Evolutionary conservation across 345 rosid species (phyloP), one percentile per base, ranked within the genome.

Genomic region (Acer negundo): DNA sequence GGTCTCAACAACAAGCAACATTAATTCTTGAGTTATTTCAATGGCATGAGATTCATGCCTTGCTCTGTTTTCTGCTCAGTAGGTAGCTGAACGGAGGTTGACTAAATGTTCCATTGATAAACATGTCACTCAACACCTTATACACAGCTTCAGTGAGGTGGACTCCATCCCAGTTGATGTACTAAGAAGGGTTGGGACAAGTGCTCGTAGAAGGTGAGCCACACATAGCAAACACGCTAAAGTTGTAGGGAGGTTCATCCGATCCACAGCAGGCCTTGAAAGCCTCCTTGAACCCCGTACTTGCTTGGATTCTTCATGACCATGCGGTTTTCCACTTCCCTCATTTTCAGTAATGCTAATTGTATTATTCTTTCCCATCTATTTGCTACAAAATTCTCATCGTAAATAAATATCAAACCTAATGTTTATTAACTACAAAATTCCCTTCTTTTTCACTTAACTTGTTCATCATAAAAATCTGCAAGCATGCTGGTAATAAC

Each of bases 101-200:
- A 70, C 89, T 85, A 79, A 87, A 89, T 9, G 44, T 81, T 67
- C 95, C 93, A 8, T 72, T 67, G 7, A 94, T 77, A 74, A 96
- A 90, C 98, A 92, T 89, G 80, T 74, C 78, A 15, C 93, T 73
- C 20, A 93, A 80, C 63, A 86, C 89, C 83, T 84, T 86, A 20
- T 95, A 93, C 97, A 89, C 90, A 4, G 86, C 96, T 75, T 95
- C 99, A 0, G 99, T 94, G 72, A 94, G 89, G 72, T 96, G 99
- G 77, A 96, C 97, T 63, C 99, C 99, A 24, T 95, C 99, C 99
- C 99, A 95, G 62, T 95, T 95, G 65, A 93, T 88, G 78, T 91
- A 88, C 58, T 81, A 83, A 24, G 82, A 70, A 49, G 97, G 97
- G 19, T 90, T 79, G 5, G 78, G 68, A 73, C 98, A 93, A 1